Evolutionary conservation across 2,329 filamentous ascomycete genomes (phyloP), one percentile per base, ranked within the genome.

Genomic region (Ophiosphaerella korrae): DNA sequence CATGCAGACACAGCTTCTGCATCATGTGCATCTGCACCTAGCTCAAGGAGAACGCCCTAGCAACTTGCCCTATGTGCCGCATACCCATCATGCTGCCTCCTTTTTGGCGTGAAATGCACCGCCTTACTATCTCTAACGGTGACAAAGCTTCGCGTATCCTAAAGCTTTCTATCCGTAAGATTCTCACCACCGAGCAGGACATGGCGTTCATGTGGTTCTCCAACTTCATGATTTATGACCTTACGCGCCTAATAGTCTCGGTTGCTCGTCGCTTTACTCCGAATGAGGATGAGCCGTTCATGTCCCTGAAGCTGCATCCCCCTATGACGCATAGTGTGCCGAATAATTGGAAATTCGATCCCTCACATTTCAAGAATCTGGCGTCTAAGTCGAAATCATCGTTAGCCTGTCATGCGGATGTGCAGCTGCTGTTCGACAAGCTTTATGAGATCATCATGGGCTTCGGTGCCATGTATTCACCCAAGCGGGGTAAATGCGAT

Each of bases 21-120:
- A 39, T 42, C 7, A 31, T 18, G 7, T 50, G 40, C 40, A 35
- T 56, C n/a, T 42, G 43, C 23, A 13, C n/a, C n/a, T 50, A 40
- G 44, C 44, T 42, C 16, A 33, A 32, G n/a, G 26, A n/a, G 12
- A 32, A 31, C n/a, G n/a, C 6, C 8, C 8, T 1, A 3, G 23
- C 45, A 16, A 40, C 23, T 11, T 50, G 53, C 21, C 45, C 50
- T 12, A 37, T 47, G 31, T 55, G 52, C 14, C 49, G 52, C 11
- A 5, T 12, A 3, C 24, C 16, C 13, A 43, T 50, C 11, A 21
- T 21, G 18, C 18, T 21, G 18, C 18, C 18, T 4, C 18, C 3
- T 4, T 21, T 21, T 4, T 21, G 18, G 18, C 2, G 18, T 21
- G 13, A 21, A n/a, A 16, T 48, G 11, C n/a, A 37, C 21, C 34